Evolutionary conservation across 2,329 filamentous ascomycete species (phyloP).

Genomic region (Penicillium palitans): DNA sequence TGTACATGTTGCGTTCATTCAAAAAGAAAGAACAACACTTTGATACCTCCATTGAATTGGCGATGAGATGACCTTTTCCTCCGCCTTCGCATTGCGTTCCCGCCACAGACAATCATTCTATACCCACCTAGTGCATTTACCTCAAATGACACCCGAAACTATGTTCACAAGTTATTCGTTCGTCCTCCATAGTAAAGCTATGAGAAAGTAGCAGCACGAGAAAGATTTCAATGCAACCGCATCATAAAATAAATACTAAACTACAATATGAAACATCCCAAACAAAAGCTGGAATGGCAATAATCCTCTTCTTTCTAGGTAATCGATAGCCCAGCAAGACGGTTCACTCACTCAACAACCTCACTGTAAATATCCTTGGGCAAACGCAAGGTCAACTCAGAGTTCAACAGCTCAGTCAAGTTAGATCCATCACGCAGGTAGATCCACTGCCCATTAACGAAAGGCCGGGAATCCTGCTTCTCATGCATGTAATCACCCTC

Average conservation of each 20-base stretch:
- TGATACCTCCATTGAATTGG: background rate
- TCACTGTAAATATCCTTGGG: conserved; percentile 40
- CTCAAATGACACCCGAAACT: background rate
- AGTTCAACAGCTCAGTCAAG: conserved; percentile 68
- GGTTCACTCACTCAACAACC: conserved; percentile 19
- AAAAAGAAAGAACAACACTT: background rate
- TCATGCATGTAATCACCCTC: conserved; percentile 68
- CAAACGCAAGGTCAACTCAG: conserved; percentile 73
- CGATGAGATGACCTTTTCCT: background rate
- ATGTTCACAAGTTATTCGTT: background rate
- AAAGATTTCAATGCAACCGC: background rate
- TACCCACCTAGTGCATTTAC: background rate
- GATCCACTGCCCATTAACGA: conserved; percentile 70
- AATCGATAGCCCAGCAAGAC: background rate
- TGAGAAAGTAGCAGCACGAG: background rate
- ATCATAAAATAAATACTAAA: conserved; percentile 4
- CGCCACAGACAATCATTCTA: background rate
- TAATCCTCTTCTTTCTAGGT: background rate
- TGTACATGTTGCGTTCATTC: background rate
- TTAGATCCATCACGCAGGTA: conserved; percentile 81
- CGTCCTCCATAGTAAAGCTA: background rate
- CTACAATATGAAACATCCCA: conserved; percentile 5
- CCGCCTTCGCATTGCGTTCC: background rate
- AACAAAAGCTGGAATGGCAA: background rate
- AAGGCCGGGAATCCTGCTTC: conserved; percentile 68